These are phyloP conservation scores for Botryosphaeria agaves DNA, from an alignment of 2,329 filamentous ascomycete genomes.

Conservation along the genomic window DNA sequence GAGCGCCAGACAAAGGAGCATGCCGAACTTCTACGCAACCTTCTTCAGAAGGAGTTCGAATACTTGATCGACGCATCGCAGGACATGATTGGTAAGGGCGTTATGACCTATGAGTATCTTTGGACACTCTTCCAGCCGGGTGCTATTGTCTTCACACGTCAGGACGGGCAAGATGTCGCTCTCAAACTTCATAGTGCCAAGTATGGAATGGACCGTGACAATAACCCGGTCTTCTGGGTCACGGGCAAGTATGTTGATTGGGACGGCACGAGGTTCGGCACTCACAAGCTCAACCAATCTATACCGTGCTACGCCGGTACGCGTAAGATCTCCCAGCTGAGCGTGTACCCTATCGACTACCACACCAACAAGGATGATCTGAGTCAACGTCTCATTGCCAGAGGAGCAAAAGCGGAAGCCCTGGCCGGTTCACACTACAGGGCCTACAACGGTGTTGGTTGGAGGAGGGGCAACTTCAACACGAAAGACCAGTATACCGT, in stretches of 20 bases:
- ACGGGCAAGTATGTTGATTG: conserved; percentile 16
- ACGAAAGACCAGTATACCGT: conserved; percentile 23
- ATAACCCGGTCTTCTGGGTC: conserved; percentile 19
- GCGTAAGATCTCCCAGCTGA: conserved; percentile 21
- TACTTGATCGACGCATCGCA: conserved; percentile 20
- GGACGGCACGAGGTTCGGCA: conserved; percentile 21
- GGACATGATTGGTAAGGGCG: conserved; percentile 17
- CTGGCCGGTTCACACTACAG: conserved; percentile 33
- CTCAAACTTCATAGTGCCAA: conserved; percentile 13
- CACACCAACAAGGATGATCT: conserved; percentile 23
- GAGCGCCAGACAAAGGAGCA: conserved; percentile 18
- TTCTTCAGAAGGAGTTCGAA: conserved; percentile 23
- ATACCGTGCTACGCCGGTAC: conserved; percentile 23
- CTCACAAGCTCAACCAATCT: conserved; percentile 11
- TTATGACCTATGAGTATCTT: conserved; percentile 16
- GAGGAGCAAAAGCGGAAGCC: conserved; percentile 28
- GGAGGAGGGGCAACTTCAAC: conserved; percentile 14
- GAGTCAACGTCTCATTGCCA: conserved; percentile 21
- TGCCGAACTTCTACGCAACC: conserved; percentile 18
- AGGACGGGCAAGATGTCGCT: conserved; percentile 20
- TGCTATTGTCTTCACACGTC: conserved; percentile 14
- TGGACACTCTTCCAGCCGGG: conserved; percentile 18
- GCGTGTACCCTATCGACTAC: conserved; percentile 26
- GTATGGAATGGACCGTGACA: conserved; percentile 15
- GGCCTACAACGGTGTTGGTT: conserved; percentile 29